Evolutionary conservation across 768 basidiomycete genomes (phyloP), one percentile per base, ranked within the genome.

Genomic region (Lactifluus rugatus): DNA sequence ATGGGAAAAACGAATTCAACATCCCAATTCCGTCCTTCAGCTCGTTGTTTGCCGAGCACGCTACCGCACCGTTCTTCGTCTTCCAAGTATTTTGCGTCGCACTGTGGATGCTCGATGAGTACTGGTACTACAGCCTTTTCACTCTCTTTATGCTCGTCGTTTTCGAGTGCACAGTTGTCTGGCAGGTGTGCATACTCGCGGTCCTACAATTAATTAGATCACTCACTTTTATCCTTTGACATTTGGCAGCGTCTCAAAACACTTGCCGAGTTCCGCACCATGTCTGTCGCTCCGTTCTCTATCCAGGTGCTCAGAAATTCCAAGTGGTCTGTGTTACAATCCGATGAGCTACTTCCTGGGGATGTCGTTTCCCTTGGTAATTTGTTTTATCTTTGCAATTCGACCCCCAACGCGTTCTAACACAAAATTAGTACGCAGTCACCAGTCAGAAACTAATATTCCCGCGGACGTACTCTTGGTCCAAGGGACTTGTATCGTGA

Each of bases 71-170:
- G 0, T 99, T 99, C 80, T 99, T 99, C 71, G 96, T 99, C 26
- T 99, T 99, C 73, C 96, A 99, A 73, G 74, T 98, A 17, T 98
- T 99, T 73, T 98, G 96, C 62, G 96, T 97, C 1, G 93, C 90
- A 0, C 75, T 99, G 10, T 99, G 96, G 96, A 92, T 89, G 69
- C 72, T 99, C 66, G 96, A 99, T 66, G 96, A 98, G 70, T 99
- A 98, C 70, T 97, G 93, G 94, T 97, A 96, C 70, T 99, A 97
- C 77, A 88, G 89, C 56, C 71, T 99, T 41, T 99, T 99, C 75
- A 98, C 96, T 2, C 77, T 94, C 25, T 97, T 99, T 81, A 99
- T 99, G 96, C 78, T 99, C 36, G 75, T 99, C 48, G 87, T 96
- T 62, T 99, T 99, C 68, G 96, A 99, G 73, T 98, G 94, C 73